Evolutionary conservation across 2,329 filamentous ascomycete species (phyloP).

Genomic region (Xylaria sp.): DNA sequence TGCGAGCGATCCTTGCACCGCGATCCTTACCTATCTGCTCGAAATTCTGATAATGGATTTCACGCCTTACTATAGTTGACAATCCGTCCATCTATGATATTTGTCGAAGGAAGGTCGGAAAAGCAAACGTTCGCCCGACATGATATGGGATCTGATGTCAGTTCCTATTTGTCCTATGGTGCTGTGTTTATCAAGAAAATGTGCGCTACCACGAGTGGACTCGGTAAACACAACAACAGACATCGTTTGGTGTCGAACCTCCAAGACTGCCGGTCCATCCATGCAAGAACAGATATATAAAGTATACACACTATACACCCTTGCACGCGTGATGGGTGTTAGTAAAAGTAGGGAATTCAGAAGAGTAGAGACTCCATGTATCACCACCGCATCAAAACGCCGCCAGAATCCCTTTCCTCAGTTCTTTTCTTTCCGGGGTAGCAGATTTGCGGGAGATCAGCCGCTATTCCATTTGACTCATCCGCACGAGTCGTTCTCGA

Average conservation of each 20-base stretch:
- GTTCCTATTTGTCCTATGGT: neutral
- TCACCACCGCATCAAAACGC: constrained; percentile 26
- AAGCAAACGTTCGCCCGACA: neutral
- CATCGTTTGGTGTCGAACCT: neutral
- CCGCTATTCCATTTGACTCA: neutral
- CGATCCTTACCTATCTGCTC: neutral
- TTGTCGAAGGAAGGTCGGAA: neutral
- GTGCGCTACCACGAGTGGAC: neutral
- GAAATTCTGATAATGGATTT: neutral
- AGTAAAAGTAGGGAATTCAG: constrained; percentile 23
- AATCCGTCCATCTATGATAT: neutral
- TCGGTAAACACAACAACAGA: neutral
- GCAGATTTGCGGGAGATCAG: neutral
- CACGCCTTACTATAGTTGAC: neutral
- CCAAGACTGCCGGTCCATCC: constrained; percentile 17
- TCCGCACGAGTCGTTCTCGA: neutral
- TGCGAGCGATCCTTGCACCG: neutral
- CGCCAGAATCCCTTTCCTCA: constrained; percentile 14
- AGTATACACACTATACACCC: constrained; percentile 31
- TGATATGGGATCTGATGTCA: neutral
- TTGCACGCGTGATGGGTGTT: constrained; percentile 13
- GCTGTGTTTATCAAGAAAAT: neutral
- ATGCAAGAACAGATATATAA: constrained; percentile 26
- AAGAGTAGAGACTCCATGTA: constrained; percentile 39
- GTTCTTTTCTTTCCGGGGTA: neutral